Conservation (phyloP, 148 eudicot species). For the Agrostemma githago region DNA sequence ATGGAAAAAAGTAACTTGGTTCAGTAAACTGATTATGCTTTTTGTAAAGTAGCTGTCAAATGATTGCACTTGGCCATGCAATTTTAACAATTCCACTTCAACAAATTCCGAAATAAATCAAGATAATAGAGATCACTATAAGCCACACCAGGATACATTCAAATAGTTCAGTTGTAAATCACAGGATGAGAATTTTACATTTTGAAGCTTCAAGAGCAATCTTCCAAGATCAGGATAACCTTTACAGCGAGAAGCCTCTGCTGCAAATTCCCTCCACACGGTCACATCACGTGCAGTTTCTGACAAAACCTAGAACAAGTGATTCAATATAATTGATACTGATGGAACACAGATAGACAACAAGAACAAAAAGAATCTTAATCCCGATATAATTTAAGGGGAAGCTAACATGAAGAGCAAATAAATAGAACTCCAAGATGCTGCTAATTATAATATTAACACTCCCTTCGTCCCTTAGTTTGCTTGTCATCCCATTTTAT, state of each 20-base stretch:
- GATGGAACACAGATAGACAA: background rate
- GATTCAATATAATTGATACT: constrained; percentile 13
- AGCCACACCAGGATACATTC: background rate
- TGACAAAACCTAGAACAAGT: constrained; percentile 55
- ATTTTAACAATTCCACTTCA: background rate
- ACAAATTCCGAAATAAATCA: background rate
- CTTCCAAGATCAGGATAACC: constrained; percentile 84
- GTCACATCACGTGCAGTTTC: constrained; percentile 65
- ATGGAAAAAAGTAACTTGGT: no score
- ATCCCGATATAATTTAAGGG: background rate
- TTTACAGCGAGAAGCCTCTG: constrained; percentile 76
- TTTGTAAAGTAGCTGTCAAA: no score
- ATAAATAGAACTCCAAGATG: background rate
- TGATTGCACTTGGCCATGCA: no score
- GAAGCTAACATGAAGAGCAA: background rate
- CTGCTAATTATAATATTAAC: background rate
- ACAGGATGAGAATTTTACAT: constrained; percentile 49
- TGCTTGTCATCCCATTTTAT: constrained; percentile 4
- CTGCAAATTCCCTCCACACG: constrained; percentile 81
- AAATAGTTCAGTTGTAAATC: constrained; percentile 5
- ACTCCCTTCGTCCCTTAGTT: background rate
- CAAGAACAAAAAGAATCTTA: background rate
- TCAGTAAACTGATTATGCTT: no score
- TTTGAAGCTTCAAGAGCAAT: constrained; percentile 76
- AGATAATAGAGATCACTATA: background rate